Evolutionary conservation across 2,329 filamentous ascomycete species (phyloP).

Genomic region (Penicillium sp.): DNA sequence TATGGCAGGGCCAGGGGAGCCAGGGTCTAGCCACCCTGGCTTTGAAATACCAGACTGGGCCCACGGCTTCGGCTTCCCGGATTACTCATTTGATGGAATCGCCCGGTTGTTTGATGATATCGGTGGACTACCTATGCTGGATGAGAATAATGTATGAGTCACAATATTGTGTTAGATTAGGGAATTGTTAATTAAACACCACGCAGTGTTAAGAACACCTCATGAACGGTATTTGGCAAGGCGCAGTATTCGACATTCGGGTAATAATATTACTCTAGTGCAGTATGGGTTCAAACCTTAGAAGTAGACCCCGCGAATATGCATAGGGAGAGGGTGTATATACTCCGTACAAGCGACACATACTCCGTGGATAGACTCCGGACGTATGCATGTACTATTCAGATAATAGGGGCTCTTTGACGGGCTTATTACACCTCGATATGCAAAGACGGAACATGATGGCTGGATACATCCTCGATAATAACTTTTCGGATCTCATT

Average conservation of each 20-base stretch:
- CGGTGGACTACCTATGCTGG: slow-evolving; percentile 30
- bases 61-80: slow-evolving; percentile 38
- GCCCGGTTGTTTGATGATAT: slow-evolving; percentile 37
- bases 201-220: too few relatives aligned
- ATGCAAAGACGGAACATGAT: slow-evolving; percentile 4
- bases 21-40: slow-evolving; percentile 10
- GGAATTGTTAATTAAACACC: too few relatives aligned
- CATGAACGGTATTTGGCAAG: too few relatives aligned
- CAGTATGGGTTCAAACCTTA: too few relatives aligned
- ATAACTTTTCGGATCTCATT: neutral
- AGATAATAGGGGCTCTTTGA: neutral
- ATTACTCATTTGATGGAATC: slow-evolving; percentile 39
- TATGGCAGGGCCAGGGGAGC: slow-evolving; percentile 7
- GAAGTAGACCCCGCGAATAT: too few relatives aligned
- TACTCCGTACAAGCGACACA: too few relatives aligned
- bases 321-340: too few relatives aligned
- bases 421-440: neutral
- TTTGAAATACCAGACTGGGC: slow-evolving; percentile 37
- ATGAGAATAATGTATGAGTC: slow-evolving; percentile 13
- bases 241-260: too few relatives aligned
- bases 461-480: neutral
- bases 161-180: neutral
- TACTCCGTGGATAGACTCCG: too few relatives aligned
- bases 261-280: too few relatives aligned
- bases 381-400: neutral